Base-by-base conservation (phyloP, 805 yeast species). In the Pichia kluyveri region DNA sequence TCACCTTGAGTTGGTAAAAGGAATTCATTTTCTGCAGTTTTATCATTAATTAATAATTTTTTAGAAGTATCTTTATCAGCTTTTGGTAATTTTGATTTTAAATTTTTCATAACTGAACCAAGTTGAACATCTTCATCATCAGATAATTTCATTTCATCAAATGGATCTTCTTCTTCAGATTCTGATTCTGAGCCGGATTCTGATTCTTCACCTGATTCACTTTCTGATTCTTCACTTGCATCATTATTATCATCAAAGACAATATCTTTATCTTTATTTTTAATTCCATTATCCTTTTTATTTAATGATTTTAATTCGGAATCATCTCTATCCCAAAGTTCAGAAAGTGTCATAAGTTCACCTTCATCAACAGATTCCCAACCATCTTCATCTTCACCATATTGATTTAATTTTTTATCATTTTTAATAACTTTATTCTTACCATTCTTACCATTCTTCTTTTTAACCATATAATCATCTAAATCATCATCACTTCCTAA, bases 251-350 rank as follows among this genome's bases (percentile, higher is more conserved):
- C 56, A 19, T 54, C 46, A 11, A 55, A 32, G n/a, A 54, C 60
- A 10, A 54, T 27, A 19, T 54, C 51, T 27, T 56, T 51, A 39
- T 60, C 51, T 43, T 57, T 43, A 5, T 34, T 34, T 3, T 26
- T 26, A 31, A 30, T 30, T 30, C 26, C 23, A 8, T 36, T 40
- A 11, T 18, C 39, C 37, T 44, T 47, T 14, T 42, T 38, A 8
- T 14, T 19, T 8, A 31, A 40, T 36, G 48, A 28, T 17, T 19
- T 43, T 32, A 45, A 60, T 53, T 77, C 82, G 30, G 62, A 67
- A 32, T 82, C 87, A 61, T 86, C 93, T 65, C 79, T 65, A 59
- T 85, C 96, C 96, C 96, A 88, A 4, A 86, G 89, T 55, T 82
- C 89, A n/a, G 95, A 83, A 38, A 89, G 69, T 0, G 95, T 77